Percentiles rank a stretch among this genome's conserved stretches.
Evolutionary conservation across 345 rosid species (phyloP).

Genomic region (Aquilaria sinensis): DNA sequence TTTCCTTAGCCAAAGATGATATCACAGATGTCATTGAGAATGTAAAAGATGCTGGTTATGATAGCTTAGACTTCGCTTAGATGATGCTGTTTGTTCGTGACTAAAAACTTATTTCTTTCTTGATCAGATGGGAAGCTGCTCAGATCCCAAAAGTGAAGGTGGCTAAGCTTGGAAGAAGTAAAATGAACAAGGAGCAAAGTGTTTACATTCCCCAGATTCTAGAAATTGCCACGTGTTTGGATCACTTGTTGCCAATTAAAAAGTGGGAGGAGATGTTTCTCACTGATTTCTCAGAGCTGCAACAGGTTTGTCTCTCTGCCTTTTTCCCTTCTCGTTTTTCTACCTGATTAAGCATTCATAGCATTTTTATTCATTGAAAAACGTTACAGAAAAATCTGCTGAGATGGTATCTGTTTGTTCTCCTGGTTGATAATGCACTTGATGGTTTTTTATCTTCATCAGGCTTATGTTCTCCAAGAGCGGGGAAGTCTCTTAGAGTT

Average conservation of each 20-base stretch:
- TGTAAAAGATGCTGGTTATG: too few species aligned
- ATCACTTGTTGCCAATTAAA: slow-evolving; percentile 52
- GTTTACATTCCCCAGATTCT: slow-evolving; percentile 85
- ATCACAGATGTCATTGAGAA: too few species aligned
- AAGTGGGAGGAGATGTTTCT: slow-evolving; percentile 89
- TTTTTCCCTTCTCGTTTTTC: background rate
- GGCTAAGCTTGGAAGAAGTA: slow-evolving; percentile 46
- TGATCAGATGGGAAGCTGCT: slow-evolving; percentile 90
- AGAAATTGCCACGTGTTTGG: slow-evolving; percentile 67
- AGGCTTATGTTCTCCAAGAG: slow-evolving; percentile 17
- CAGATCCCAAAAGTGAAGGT: slow-evolving; percentile 66
- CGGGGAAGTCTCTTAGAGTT: slow-evolving; percentile 13
- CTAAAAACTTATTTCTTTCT: slow-evolving; percentile 6
- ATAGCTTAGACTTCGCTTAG: too few species aligned
- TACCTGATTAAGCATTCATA: too few species aligned
- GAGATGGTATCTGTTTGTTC: too few species aligned
- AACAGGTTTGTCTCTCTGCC: slow-evolving; percentile 33
- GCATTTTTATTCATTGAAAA: too few species aligned
- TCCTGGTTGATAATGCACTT: too few species aligned
- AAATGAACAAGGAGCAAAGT: slow-evolving; percentile 52
- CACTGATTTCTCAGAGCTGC: slow-evolving; percentile 64
- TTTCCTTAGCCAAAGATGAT: too few species aligned
- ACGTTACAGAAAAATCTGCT: too few species aligned
- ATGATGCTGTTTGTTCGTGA: too few species aligned
- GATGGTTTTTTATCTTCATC: background rate